Conservation (phyloP, 2,329 filamentous ascomycete species). For the Neofusicoccum sp. region DNA sequence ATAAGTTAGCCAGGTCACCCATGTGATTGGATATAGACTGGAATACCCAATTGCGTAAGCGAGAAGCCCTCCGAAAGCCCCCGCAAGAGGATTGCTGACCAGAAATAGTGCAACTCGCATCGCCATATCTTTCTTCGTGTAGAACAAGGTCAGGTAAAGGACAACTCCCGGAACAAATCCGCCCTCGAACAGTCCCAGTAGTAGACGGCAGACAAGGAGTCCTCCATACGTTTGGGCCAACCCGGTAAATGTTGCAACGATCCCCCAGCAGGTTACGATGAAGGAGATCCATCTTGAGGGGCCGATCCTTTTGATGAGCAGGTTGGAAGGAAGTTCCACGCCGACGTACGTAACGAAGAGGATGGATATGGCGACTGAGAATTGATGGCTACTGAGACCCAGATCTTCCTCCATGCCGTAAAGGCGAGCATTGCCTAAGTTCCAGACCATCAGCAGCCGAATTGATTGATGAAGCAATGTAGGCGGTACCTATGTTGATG, state of each 20-base stretch:
- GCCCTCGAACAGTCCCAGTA: slow-evolving; percentile 68
- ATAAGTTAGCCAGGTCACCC: background rate
- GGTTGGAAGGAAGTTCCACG: slow-evolving; percentile 46
- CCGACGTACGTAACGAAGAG: slow-evolving; percentile 48
- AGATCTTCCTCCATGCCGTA: slow-evolving; percentile 65
- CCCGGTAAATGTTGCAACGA: slow-evolving; percentile 68
- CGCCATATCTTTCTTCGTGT: slow-evolving; percentile 70
- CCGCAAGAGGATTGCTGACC: slow-evolving; percentile 67
- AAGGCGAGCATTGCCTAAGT: slow-evolving; percentile 55
- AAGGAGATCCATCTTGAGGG: slow-evolving; percentile 55
- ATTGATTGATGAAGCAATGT: too few species aligned
- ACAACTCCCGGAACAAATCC: slow-evolving; percentile 69
- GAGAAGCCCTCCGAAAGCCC: slow-evolving; percentile 69
- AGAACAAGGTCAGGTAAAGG: slow-evolving; percentile 72
- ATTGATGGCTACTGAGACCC: slow-evolving; percentile 61
- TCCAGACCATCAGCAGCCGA: background rate
- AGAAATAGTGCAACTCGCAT: slow-evolving; percentile 73
- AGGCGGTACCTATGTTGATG: slow-evolving; percentile 63
- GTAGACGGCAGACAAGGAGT: slow-evolving; percentile 65
- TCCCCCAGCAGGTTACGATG: slow-evolving; percentile 59
- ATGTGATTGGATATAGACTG: background rate
- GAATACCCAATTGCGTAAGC: slow-evolving; percentile 55
- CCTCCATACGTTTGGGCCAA: slow-evolving; percentile 64
- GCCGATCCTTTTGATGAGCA: slow-evolving; percentile 46
- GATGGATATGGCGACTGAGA: slow-evolving; percentile 55